Conservation (phyloP, 108 stramenopile species). For the Epipyxis sp. region DNA sequence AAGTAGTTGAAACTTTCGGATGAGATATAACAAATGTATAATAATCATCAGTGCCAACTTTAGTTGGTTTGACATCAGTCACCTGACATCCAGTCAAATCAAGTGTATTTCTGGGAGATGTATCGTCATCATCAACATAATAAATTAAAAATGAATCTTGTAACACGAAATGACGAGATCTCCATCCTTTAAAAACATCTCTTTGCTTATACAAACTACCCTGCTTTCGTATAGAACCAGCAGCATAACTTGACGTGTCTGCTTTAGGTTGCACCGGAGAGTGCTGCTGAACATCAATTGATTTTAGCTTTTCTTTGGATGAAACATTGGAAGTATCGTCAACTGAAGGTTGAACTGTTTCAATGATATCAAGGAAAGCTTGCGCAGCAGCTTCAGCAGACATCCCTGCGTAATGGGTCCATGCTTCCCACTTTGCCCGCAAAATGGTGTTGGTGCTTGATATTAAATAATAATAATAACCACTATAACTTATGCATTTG, state of each 20-base stretch:
- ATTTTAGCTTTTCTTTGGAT: not conserved
- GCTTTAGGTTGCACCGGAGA: too few species aligned
- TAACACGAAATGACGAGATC: conserved; percentile 29
- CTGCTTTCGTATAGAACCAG: not conserved
- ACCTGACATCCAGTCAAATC: conserved; percentile 13
- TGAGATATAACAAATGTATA: conserved; percentile 16
- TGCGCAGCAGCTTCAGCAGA: conserved; percentile 3
- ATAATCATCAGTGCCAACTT: conserved; percentile 9
- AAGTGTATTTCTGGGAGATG: not conserved
- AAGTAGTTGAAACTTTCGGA: not conserved
- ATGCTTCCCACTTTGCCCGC: conserved; percentile 4
- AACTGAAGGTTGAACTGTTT: not conserved
- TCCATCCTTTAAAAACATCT: conserved; percentile 27
- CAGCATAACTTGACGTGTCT: too few species aligned
- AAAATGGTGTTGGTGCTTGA: conserved; percentile 8
- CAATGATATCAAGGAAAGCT: not conserved
- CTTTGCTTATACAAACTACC: conserved; percentile 22
- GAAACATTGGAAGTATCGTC: not conserved
- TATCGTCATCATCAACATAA: conserved; percentile 6
- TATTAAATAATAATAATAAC: not conserved
- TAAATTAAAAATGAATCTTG: conserved; percentile 25
- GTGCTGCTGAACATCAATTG: too few species aligned
- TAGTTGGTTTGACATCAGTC: not conserved
- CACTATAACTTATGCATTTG: not conserved
- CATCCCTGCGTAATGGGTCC: conserved; percentile 7